Evolutionary conservation across 352 stramenopile species (phyloP), one percentile per base, ranked within the genome.

Genomic region (Phytophthora litchii): DNA sequence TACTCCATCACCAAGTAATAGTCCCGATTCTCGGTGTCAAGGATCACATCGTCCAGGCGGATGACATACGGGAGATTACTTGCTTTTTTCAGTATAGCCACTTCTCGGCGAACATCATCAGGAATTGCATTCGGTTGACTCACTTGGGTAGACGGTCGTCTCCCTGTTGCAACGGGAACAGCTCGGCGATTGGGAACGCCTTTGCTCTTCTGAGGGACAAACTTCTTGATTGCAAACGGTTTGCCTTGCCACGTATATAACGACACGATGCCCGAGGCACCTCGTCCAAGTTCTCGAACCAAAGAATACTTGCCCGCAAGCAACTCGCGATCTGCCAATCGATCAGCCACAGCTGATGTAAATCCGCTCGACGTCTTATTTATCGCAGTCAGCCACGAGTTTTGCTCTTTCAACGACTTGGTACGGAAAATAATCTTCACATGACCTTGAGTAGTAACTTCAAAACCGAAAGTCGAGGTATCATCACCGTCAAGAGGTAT

Each of bases 1-100:
- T 87, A 94, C 50, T 96, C 83, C 83, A 93, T 91, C 29, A 95
- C 83, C 17, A 94, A 61, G 52, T 88, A 88, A 47, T 88, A 88
- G 11, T 87, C 63, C 12, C 55, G 50, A 43, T 79, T 55, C 36
- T 84, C 78, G 1, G 55, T 56, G 54, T 94, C 81, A 5, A 93
- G 56, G 50, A 95, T 91, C 21, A 96, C 81, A 35, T 92, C 80
- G 50, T 91, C 70, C 4, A 92, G 56, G 14, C 76, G 60, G 20
- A 92, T 85, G 12, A 92, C 76, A 46, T 80, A 78, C 3, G 80
- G 80, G 29, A 91, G 55, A 51, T 71, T 77, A 46, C 76, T 91
- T 8, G 74, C 80, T 56, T 92, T 91, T 62, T 89, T 91, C 27
- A 92, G 51, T 44, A 92, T 38, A n/a, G 78, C 83, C 36, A 92